A percentile compares a stretch with the other conserved stretches of the same genome.
Evolutionary conservation across 306 rosid genomes (phyloP).

Genomic region (Boehmeria nivea): DNA sequence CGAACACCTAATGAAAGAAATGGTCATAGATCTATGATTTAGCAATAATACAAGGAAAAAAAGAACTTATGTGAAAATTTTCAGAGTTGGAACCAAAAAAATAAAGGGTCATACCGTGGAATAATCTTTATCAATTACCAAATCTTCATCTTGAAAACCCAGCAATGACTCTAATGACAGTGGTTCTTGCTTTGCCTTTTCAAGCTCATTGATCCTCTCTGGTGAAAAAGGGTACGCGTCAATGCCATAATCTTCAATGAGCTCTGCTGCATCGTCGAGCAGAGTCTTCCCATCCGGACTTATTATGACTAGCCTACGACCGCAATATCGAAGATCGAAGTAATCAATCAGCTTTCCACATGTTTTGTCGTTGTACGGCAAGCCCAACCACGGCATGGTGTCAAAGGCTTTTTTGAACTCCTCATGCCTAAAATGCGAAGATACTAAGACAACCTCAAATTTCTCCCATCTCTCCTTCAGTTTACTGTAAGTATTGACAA

Average conservation of each 20-base stretch:
- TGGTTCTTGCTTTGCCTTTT: constrained; percentile 26
- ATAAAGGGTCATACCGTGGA: constrained; percentile 23
- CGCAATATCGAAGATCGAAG: constrained; percentile 25
- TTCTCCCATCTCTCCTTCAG: constrained; percentile 35
- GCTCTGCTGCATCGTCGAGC: constrained; percentile 20
- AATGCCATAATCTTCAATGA: constrained; percentile 34
- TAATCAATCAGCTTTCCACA: constrained; percentile 22
- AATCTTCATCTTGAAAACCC: constrained; percentile 29
- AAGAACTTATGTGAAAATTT: not conserved
- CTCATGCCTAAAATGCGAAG: constrained; percentile 25
- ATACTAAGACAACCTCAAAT: constrained; percentile 42
- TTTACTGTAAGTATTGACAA: constrained; percentile 22
- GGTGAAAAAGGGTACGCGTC: constrained; percentile 35
- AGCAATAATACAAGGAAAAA: not conserved
- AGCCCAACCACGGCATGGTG: constrained; percentile 39
- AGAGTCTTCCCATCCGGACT: constrained; percentile 43
- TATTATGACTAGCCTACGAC: constrained; percentile 33
- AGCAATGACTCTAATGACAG: constrained; percentile 37
- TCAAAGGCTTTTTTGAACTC: too few species aligned
- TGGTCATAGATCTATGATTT: too few species aligned
- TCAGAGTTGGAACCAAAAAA: not conserved
- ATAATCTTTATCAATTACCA: constrained; percentile 27
- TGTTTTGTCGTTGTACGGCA: constrained; percentile 36
- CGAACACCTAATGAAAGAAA: not conserved
- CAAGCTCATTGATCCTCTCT: constrained; percentile 31